phyloP scores from a whole-genome alignment of 768 basidiomycete species.

The Chlorophyllum brunneum region DNA sequence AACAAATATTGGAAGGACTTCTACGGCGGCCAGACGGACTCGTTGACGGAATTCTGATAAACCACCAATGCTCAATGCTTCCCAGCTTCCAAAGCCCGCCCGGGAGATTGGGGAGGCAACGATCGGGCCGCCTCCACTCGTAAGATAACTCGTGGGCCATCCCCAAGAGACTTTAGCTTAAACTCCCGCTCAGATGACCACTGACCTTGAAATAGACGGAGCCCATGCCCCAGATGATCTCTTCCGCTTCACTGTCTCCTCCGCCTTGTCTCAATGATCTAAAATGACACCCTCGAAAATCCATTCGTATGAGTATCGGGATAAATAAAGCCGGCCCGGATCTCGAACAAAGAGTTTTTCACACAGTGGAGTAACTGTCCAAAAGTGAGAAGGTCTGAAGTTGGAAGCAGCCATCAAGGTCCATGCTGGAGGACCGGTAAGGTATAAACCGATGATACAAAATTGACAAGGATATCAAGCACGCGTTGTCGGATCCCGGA shows the following conservation, averaged over 20 bases:
- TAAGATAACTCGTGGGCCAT: background rate
- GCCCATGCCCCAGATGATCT: background rate
- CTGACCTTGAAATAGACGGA: background rate
- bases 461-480: background rate
- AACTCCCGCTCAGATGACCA: background rate
- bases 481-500: constrained; percentile 1
- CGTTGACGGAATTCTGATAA: too few species aligned
- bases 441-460: background rate
- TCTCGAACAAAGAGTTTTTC: background rate
- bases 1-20: too few species aligned
- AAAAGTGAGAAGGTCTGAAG: background rate
- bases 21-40: too few species aligned
- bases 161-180: background rate
- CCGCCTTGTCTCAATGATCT: background rate
- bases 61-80: background rate
- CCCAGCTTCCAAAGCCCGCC: background rate
- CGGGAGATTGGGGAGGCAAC: background rate
- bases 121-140: background rate
- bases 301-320: background rate
- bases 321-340: background rate
- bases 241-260: background rate
- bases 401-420: background rate
- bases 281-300: too few species aligned
- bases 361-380: constrained; percentile 1
- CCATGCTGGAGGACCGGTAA: background rate